Evolutionary conservation across 306 rosid species (phyloP).

Genomic region (barrel medic (Medicago truncatula)): DNA sequence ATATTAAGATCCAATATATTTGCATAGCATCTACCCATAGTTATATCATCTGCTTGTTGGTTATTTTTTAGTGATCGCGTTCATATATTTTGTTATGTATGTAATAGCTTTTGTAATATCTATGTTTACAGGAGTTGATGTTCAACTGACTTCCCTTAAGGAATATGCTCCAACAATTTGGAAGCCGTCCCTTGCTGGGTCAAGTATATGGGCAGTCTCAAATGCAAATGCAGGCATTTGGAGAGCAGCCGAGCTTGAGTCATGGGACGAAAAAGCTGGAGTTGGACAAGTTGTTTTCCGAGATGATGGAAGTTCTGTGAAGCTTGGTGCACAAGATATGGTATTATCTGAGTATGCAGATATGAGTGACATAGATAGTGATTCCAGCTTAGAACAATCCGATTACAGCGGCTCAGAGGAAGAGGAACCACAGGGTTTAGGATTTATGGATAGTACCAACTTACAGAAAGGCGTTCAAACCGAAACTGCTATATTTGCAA

Average conservation of each 20-base stretch:
- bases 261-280: constrained; percentile 74
- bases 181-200: constrained; percentile 77
- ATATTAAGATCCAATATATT: neutral
- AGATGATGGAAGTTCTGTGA: constrained; percentile 77
- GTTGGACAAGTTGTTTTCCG: constrained; percentile 83
- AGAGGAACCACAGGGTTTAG: constrained; percentile 68
- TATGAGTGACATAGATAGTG: constrained; percentile 57
- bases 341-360: constrained; percentile 73
- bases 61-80: neutral
- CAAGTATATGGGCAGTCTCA: constrained; percentile 78
- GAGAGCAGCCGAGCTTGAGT: constrained; percentile 92
- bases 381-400: constrained; percentile 63
- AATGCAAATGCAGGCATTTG: constrained; percentile 67
- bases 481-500: constrained; percentile 85
- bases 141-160: constrained; percentile 70
- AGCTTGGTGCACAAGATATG: constrained; percentile 68
- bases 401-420: constrained; percentile 77
- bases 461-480: constrained; percentile 79
- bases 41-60: constrained; percentile 6
- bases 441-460: constrained; percentile 76
- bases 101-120: constrained; percentile 29
- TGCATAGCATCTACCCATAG: neutral
- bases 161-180: constrained; percentile 72
- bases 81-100: constrained; percentile 15
- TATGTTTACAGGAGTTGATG: constrained; percentile 71